Evolutionary conservation across 2,329 filamentous ascomycete species (phyloP), one percentile per base, ranked within the genome.

Genomic region (Colletotrichum sp.): DNA sequence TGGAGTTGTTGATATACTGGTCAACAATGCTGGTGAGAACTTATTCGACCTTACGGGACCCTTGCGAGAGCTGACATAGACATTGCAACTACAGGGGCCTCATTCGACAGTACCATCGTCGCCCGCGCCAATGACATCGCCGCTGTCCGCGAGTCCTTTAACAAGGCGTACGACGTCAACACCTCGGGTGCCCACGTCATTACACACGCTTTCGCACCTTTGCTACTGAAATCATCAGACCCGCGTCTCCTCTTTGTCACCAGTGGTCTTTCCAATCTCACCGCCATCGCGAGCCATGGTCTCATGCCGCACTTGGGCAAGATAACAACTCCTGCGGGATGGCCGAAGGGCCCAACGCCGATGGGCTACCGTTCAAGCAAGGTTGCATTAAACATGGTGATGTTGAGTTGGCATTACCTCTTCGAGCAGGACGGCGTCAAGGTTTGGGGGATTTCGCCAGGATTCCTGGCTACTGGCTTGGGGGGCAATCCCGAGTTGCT

Each of bases 131-230:
- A 52, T 26, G 69, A 75, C 8, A 80, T 77, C 28, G 71, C 62
- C 14, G 16, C 26, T 4, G 36, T 85, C 16, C 85, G 89, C 8
- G 82, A 85, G 34, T 79, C 82, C 28, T 88, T 85, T 78, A 89
- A 87, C 78, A 83, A 85, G 64, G 80, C 87, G 8, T 90, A 85
- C 80, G 83, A 90, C 61, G 82, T 89, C 77, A 92, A 92, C 78
- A 86, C 89, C 8, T 80, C 88, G 0, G 86, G 89, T 13, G 85
- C 87, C 0, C 80, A 85, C 56, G 79, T 85, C 52, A 71, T 86
- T 38, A 86, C 85, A 0, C 78, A 79, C 32, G 79, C 79, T 1
- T 82, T 85, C 73, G 74, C 80, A 13, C 87, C 88, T 0, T 80
- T 69, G 10, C 18, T 69, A 13, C 36, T 89, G 24, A 82, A 84